Base-by-base conservation (phyloP, 2,329 filamentous ascomycete genomes). In the Orbilia ellipsospora region DNA sequence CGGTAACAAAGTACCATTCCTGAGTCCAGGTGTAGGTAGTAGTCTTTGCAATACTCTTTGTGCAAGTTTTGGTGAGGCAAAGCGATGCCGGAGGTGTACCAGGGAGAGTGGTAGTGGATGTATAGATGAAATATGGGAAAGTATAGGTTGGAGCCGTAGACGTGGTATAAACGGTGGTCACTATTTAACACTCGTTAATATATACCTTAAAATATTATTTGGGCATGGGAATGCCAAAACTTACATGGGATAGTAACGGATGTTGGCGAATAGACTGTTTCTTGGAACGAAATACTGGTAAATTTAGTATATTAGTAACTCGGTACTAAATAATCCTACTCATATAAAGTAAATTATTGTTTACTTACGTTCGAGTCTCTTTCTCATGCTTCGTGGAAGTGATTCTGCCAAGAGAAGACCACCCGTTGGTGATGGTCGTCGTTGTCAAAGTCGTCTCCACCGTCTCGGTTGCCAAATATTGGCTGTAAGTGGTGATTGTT, bases 71-170 rank as follows among this genome's bases (percentile, higher is more conserved):
- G n/a, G 60, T 63, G 12, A 8, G 20, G 60, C 60, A 63, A 16
- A 63, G 60, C 2, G 60, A 63, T 42, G 60, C 60, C 4, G 60
- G 60, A 8, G 60, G 60, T 28, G 45, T 63, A n/a, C 60, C 60
- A 12, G 60, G 48, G 13, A 63, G 28, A 4, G 18, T 20, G 4
- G 50, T 54, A 45, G 45, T 54, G 2, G 45, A 54, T 2, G 10
- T 51, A n/a, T 3, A 20, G 1, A 26, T 40, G 28, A 23, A 52
- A 10, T 28, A 63, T 2, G 28, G 8, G 48, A 63, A 8, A 26
- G 60, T 63, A 2, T 28, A 20, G 2, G 60, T 63, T 1, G 60
- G 45, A 12, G 10, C 26, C 4, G 13, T 13, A n/a, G 54, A 4
- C 1, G 60, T 63, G 20, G 60, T 44, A 2, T 26, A 23, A 12